phyloP scores from a whole-genome alignment of 2,329 filamentous ascomycete genomes.

The Diaporthe vaccinii region DNA sequence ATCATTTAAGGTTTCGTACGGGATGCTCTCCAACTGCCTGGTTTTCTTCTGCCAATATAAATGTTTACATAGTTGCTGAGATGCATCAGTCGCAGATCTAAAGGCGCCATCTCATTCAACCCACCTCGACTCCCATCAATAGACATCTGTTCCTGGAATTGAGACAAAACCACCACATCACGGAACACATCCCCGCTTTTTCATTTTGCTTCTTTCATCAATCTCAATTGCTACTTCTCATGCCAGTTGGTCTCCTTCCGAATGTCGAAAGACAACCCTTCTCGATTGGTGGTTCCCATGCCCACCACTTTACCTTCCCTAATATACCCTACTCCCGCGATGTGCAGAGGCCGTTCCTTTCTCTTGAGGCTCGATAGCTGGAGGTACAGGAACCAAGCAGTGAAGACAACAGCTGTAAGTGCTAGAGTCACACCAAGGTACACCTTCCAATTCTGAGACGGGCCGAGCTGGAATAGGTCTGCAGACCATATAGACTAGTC shows the following conservation, averaged over 20 bases:
- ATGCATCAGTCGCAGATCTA: no score
- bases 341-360: background rate
- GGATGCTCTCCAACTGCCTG: background rate
- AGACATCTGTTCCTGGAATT: no score
- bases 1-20: background rate
- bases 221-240: background rate
- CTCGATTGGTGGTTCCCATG: no score
- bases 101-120: no score
- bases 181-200: no score
- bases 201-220: rapidly evolving
- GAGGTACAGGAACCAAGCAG: conserved; percentile 28
- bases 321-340: conserved; percentile 5
- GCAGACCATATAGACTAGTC: conserved; percentile 34
- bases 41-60: background rate
- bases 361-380: background rate
- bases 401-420: conserved; percentile 27
- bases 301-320: background rate
- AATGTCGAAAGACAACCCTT: background rate
- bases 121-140: no score
- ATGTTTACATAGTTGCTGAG: no score
- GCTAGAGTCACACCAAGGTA: conserved; percentile 23
- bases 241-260: conserved; percentile 1
- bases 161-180: no score
- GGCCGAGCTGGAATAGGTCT: conserved; percentile 24
- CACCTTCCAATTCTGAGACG: conserved; percentile 9